Conservation (phyloP, 495 filamentous ascomycete species). For the Aspergillus kassunensis region DNA sequence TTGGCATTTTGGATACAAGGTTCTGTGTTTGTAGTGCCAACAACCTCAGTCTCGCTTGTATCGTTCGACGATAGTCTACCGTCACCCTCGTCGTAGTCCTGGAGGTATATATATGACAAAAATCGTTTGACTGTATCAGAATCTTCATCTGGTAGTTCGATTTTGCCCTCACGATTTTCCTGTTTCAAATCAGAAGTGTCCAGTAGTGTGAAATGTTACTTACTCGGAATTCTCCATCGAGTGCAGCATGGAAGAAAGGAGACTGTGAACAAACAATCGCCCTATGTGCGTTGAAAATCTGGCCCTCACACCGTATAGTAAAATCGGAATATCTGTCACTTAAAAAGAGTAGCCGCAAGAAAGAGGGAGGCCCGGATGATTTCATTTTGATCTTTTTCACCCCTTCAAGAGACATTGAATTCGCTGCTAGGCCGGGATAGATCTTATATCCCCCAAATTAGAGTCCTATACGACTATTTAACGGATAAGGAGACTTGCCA, state of each 20-base stretch:
- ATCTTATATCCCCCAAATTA: too few species aligned
- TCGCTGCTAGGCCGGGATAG: too few species aligned
- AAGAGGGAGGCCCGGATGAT: too few species aligned
- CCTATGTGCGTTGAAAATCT: constrained; percentile 2
- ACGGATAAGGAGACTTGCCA: too few species aligned
- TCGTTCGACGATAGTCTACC: too few species aligned
- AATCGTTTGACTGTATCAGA: not conserved
- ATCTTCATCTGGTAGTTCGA: constrained; percentile 4
- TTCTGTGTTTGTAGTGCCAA: too few species aligned
- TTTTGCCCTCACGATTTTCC: not conserved
- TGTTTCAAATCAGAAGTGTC: too few species aligned
- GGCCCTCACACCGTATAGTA: not conserved
- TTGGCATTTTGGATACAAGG: not conserved
- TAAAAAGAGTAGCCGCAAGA: too few species aligned
- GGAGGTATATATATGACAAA: not conserved
- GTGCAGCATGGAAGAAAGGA: not conserved
- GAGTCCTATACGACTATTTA: too few species aligned
- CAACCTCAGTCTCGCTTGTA: too few species aligned
- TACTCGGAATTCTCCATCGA: not conserved
- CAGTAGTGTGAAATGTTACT: not conserved
- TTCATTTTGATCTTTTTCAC: too few species aligned
- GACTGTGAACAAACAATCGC: constrained; percentile 6
- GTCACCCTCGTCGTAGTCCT: not conserved
- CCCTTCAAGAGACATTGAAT: too few species aligned
- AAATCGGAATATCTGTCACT: constrained; percentile 4